A percentile compares a stretch with the other conserved stretches of the same genome.
Conservation (phyloP, 2,329 filamentous ascomycete species). For the Aspergillus ustus region DNA sequence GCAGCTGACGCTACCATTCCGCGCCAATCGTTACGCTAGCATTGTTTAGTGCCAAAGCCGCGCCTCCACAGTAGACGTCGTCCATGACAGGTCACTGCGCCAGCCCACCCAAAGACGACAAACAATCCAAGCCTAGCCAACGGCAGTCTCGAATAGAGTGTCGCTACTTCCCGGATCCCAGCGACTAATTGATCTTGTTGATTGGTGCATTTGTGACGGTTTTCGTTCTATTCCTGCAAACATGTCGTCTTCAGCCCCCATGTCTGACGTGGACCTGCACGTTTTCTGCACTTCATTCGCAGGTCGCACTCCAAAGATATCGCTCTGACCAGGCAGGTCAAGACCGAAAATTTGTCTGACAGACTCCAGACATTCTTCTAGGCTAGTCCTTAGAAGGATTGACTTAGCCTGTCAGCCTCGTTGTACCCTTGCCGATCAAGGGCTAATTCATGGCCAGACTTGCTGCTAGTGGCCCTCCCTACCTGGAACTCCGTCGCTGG, state of each 20-base stretch:
- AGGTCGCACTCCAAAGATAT: background rate
- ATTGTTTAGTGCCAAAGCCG: background rate
- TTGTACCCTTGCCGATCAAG: background rate
- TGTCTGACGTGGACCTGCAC: background rate
- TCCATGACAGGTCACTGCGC: background rate
- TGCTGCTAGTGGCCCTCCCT: background rate
- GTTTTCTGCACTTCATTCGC: background rate
- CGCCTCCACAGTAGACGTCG: background rate
- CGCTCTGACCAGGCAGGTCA: background rate
- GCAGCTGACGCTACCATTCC: background rate
- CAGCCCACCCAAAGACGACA: background rate
- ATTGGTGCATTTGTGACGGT: background rate
- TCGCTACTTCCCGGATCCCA: background rate
- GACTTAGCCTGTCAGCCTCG: background rate
- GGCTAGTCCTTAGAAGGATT: background rate
- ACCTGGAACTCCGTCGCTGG: background rate
- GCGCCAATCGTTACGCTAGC: background rate
- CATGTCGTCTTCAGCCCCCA: slow-evolving; percentile 2
- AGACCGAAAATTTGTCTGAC: background rate
- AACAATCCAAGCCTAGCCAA: background rate
- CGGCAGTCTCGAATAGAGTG: background rate
- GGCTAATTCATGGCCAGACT: background rate
- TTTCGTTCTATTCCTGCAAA: background rate
- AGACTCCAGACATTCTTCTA: background rate
- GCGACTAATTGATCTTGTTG: background rate